Percentiles rank a stretch among this genome's conserved stretches.
Evolutionary conservation across 169 alveolate species (phyloP).

Genomic region (Plasmodium reichenowi): DNA sequence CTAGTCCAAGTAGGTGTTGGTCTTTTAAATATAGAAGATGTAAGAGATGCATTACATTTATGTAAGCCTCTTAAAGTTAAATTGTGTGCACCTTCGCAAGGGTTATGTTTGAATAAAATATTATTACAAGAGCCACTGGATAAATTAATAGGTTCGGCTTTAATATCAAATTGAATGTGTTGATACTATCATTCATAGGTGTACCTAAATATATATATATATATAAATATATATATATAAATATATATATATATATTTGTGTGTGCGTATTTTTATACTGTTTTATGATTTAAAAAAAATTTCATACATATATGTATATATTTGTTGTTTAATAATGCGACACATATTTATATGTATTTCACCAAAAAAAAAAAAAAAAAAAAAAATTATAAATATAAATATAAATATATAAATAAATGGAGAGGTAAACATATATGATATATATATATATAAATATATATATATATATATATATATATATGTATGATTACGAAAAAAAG

Average conservation of each 20-base stretch:
- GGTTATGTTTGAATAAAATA: constrained; percentile 45
- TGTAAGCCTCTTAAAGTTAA: constrained; percentile 63
- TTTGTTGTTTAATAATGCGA: not conserved
- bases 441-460: too few relatives aligned
- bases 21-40: constrained; percentile 9
- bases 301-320: not conserved
- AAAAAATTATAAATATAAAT: too few relatives aligned
- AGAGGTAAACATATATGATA: too few relatives aligned
- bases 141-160: not conserved
- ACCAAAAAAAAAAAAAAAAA: too few relatives aligned
- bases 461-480: too few relatives aligned
- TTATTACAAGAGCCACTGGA: constrained; percentile 12
- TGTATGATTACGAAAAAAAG: too few relatives aligned
- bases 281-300: not conserved
- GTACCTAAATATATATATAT: not conserved
- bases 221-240: not conserved
- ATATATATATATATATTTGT: not conserved
- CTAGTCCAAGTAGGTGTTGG: constrained; percentile 80
- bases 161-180: constrained; percentile 7
- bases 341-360: too few relatives aligned
- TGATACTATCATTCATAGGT: too few relatives aligned
- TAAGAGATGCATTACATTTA: constrained; percentile 35
- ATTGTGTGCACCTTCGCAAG: constrained; percentile 72
- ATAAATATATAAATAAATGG: too few relatives aligned
- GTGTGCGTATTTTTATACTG: not conserved